Conservation (phyloP, 768 basidiomycete species). For the Tylopilus vinaceipallidus region DNA sequence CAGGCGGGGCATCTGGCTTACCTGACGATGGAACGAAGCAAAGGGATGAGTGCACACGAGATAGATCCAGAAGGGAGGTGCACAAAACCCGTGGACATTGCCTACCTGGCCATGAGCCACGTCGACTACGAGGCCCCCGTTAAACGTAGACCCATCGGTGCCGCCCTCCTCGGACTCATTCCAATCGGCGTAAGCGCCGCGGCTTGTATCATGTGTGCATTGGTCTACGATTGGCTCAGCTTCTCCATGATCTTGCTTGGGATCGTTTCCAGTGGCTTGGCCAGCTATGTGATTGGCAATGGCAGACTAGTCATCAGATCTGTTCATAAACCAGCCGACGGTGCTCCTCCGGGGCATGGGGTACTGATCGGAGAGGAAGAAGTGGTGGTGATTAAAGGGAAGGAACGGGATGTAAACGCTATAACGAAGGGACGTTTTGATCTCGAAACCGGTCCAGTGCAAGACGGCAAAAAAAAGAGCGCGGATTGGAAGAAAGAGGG, state of each 20-base stretch:
- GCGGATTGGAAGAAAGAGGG: neutral
- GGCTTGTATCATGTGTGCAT: slow-evolving; percentile 25
- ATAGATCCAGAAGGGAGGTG: slow-evolving; percentile 7
- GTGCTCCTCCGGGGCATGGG: slow-evolving; percentile 31
- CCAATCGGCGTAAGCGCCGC: slow-evolving; percentile 25
- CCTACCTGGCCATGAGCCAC: slow-evolving; percentile 20
- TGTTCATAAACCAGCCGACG: slow-evolving; percentile 14
- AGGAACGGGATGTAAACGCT: slow-evolving; percentile 25
- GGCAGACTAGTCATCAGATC: slow-evolving; percentile 19
- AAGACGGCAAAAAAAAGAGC: neutral
- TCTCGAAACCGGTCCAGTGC: slow-evolving; percentile 10
- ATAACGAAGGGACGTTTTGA: slow-evolving; percentile 31
- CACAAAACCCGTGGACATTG: slow-evolving; percentile 12
- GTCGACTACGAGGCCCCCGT: slow-evolving; percentile 3
- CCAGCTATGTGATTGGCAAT: slow-evolving; percentile 25
- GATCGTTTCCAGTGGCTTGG: slow-evolving; percentile 30
- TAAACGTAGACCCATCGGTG: neutral
- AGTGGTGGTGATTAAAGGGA: slow-evolving; percentile 29
- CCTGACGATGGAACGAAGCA: slow-evolving; percentile 22
- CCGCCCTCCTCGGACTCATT: slow-evolving; percentile 16
- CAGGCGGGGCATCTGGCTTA: slow-evolving; percentile 28
- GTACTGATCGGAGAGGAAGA: slow-evolving; percentile 16
- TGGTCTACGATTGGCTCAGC: slow-evolving; percentile 29
- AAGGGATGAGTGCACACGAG: neutral
- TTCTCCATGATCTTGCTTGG: slow-evolving; percentile 34